Conservation (phyloP, 2,329 filamentous ascomycete genomes). For the Madurella fahalii region DNA sequence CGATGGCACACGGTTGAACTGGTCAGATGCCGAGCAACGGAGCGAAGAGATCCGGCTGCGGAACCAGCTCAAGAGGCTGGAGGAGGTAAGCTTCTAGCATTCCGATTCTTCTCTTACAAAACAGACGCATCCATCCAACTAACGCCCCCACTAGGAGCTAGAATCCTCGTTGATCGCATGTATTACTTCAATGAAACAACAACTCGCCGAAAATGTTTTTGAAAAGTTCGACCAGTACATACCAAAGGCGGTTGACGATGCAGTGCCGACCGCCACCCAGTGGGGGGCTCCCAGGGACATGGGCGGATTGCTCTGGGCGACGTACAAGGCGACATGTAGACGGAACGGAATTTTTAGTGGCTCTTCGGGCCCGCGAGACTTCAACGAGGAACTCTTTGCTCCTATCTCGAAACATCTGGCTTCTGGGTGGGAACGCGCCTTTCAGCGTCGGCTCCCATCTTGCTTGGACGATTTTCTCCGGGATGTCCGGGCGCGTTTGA, state of each 20-base stretch:
- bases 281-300: constrained; percentile 22
- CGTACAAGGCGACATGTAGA: constrained; percentile 28
- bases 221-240: constrained; percentile 23
- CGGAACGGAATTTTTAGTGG: constrained; percentile 23
- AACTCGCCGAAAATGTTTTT: constrained; percentile 23
- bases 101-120: background rate
- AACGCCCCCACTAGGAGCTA: constrained; percentile 20
- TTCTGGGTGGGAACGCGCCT: constrained; percentile 27
- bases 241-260: constrained; percentile 17
- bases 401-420: constrained; percentile 23
- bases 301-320: constrained; percentile 26
- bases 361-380: constrained; percentile 20
- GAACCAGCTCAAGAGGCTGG: constrained; percentile 15
- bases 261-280: constrained; percentile 18
- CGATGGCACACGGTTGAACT: constrained; percentile 18
- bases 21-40: constrained; percentile 20
- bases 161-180: constrained; percentile 15
- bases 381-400: constrained; percentile 29
- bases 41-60: constrained; percentile 16
- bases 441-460: constrained; percentile 24
- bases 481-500: constrained; percentile 2
- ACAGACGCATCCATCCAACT: background rate
- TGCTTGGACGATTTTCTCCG: constrained; percentile 11
- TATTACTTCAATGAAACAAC: constrained; percentile 16
- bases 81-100: constrained; percentile 16